Conservation (phyloP, 2,329 filamentous ascomycete genomes). For the Colletotrichum falcatum region DNA sequence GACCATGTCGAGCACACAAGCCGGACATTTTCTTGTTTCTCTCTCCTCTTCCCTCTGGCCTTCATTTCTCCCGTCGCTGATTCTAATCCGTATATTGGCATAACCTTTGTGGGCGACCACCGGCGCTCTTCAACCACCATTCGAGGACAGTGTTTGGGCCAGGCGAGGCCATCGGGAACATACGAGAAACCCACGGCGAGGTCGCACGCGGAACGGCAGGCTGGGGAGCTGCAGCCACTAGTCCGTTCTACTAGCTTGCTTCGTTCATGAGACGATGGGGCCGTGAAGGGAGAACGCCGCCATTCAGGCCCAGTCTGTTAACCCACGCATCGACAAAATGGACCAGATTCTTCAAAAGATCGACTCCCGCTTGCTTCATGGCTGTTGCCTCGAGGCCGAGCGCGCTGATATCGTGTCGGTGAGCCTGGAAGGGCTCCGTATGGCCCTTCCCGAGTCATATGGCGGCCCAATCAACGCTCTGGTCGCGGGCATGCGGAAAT, state of each 20-base stretch:
- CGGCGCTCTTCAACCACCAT: not conserved
- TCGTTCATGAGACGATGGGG: conserved; percentile 1
- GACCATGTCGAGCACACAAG: conserved; percentile 13
- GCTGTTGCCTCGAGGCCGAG: conserved; percentile 67
- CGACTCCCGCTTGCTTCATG: conserved; percentile 58
- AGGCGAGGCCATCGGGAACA: not conserved
- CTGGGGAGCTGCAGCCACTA: not conserved
- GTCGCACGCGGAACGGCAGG: not conserved
- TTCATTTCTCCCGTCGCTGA: not conserved
- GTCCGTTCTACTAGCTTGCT: not conserved
- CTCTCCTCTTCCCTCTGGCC: conserved; percentile 3
- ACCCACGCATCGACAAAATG: conserved; percentile 21
- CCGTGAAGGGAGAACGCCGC: conserved; percentile 17
- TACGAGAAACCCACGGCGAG: not conserved
- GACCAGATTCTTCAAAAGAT: conserved; percentile 43
- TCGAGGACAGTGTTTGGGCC: no score
- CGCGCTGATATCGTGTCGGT: conserved; percentile 61
- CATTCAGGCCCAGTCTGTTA: conserved; percentile 11
- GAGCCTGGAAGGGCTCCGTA: conserved; percentile 62
- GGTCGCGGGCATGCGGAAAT: conserved; percentile 59
- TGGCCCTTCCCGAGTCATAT: conserved; percentile 56
- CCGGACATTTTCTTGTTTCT: conserved; percentile 1
- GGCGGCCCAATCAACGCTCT: conserved; percentile 61
- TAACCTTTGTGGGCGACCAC: not conserved
- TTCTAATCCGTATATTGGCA: conserved; percentile 11